Evolutionary conservation across 768 basidiomycete species (phyloP).

Genomic region (Leccinum imitatum): DNA sequence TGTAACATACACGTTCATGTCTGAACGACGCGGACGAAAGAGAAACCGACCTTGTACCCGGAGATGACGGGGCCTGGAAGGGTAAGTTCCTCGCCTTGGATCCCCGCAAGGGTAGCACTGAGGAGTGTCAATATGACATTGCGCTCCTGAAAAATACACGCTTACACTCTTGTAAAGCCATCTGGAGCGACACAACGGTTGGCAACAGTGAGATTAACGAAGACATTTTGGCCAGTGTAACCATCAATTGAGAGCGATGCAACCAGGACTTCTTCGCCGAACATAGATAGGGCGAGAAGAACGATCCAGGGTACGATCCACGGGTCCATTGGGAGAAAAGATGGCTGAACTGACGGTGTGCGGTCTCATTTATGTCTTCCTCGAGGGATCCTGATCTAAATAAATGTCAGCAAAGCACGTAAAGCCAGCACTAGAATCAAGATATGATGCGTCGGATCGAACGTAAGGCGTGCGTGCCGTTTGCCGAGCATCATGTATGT

Average conservation of each 20-base stretch:
- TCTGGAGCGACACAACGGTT: slow-evolving; percentile 14
- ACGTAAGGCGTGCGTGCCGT: not conserved
- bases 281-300: not conserved
- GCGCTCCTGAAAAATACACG: too few species aligned
- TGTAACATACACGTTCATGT: not conserved
- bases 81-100: slow-evolving; percentile 11
- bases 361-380: not conserved
- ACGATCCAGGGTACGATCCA: not conserved
- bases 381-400: not conserved
- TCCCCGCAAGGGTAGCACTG: slow-evolving; percentile 38
- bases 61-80: slow-evolving; percentile 43
- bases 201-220: not conserved
- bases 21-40: not conserved
- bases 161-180: slow-evolving; percentile 15
- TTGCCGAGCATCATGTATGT: not conserved
- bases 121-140: slow-evolving; percentile 7
- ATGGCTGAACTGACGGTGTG: not conserved
- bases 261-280: not conserved
- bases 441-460: not conserved
- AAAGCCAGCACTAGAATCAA: not conserved
- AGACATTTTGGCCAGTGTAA: not conserved
- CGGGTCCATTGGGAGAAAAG: not conserved
- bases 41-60: slow-evolving; percentile 33
- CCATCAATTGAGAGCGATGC: not conserved
- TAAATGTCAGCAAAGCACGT: not conserved